phyloP scores from a whole-genome alignment of 2,329 filamentous ascomycete genomes.

The Pseudogymnoascus sp. region DNA sequence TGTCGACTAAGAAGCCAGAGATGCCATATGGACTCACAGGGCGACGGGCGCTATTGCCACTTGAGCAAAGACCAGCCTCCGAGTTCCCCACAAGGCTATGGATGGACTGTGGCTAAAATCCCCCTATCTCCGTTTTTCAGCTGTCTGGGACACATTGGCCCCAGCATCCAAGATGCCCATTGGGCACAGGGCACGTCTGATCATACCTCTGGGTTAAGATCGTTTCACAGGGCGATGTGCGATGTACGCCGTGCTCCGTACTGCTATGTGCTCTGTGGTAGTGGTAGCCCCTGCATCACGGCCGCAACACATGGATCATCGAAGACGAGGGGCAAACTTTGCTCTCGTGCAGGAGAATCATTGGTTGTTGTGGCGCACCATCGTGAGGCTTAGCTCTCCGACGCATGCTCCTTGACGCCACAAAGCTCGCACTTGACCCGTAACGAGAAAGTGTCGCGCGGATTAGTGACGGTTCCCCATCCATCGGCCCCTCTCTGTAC shows the following conservation, averaged over 20 bases:
- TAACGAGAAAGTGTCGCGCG: conserved; percentile 2
- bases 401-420: conserved; percentile 7
- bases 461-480: not conserved
- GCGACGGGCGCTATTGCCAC: conserved; percentile 1
- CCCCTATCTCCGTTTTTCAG: conserved; percentile 7
- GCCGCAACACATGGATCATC: conserved; percentile 5
- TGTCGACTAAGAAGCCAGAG: not conserved
- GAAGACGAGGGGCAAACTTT: not conserved
- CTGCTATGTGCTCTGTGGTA: not conserved
- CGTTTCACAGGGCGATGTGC: conserved; percentile 4
- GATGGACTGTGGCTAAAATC: not conserved
- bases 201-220: not conserved
- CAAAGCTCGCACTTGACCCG: not conserved
- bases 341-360: conserved; percentile 2
- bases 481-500: not conserved
- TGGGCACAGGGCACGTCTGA: not conserved
- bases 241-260: not conserved
- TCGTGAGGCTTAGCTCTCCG: conserved; percentile 5
- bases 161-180: not conserved
- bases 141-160: not conserved
- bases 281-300: not conserved
- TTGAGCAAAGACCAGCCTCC: not conserved
- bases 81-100: conserved; percentile 7
- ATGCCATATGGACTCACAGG: not conserved
- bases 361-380: conserved; percentile 3